Base-by-base conservation (phyloP, 345 rosid species). In the Isatis tinctoria region DNA sequence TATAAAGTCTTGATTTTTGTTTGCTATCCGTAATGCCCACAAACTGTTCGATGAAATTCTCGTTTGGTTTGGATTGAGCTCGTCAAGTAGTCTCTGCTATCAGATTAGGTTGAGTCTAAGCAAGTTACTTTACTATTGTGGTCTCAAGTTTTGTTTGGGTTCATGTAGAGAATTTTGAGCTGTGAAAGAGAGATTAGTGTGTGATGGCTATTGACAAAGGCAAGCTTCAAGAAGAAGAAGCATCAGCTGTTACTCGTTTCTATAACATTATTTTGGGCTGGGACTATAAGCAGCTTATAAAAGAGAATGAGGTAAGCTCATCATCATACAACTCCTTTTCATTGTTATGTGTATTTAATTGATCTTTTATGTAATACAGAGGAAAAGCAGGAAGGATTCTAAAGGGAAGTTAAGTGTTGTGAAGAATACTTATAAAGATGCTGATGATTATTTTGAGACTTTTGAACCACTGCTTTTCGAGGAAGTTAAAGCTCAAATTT, bases 381-480 rank as follows among this genome's bases (percentile, higher is more conserved):
- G 69, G 65, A 65, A 69, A 30, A 57, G 64, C 67, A 80, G 74
- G 54, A 71, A 78, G 65, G 78, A 63, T 20, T 69, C 62, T 58
- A 67, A 59, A 59, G 74, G 60, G 57, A 85, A 77, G 57, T 57
- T 91, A 35, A 85, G 69, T 45, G 58, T 79, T 73, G 97, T 88
- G 66, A 87, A 94, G 79, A 74, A 83, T 74, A 81, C 87, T 2
- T 94, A 86, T 76, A 81, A 72, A 66, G 90, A 85, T 63, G 85
- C 83, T 27, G 93, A 86, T 74, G 97, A 94, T 74, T 91, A 94
- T 66, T 79, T 91, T 26, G 82, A 86, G 30, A 88, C 95, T 65
- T 87, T 88, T 74, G 98, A 94, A 83, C 95, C 96, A 2, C 87
- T 94, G 22, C 82, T 94, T 68, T 87, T 94, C 32, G 98, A 94